phyloP scores from a whole-genome alignment of 164 flowering plant genomes.

The Euptelea pleiosperma region DNA sequence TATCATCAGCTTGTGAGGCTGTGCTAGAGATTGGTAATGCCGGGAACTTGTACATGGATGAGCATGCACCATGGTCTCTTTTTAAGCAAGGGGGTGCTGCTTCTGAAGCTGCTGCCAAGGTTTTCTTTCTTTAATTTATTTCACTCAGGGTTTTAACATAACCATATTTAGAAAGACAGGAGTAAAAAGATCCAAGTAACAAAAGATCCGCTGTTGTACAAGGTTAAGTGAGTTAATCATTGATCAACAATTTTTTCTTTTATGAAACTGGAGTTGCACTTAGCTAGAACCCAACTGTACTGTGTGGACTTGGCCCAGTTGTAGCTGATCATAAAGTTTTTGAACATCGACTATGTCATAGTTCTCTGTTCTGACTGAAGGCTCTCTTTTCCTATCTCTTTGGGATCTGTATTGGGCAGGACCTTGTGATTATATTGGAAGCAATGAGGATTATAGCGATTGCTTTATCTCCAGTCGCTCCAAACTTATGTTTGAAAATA shows the following conservation, averaged over 20 bases:
- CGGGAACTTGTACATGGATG: constrained; percentile 86
- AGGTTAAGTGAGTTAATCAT: not conserved
- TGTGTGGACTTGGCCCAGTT: not conserved
- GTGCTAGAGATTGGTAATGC: constrained; percentile 84
- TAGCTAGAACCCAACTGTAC: no score
- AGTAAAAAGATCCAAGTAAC: no score
- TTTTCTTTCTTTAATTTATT: constrained; percentile 14
- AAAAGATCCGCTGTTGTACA: not conserved
- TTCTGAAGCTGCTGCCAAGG: constrained; percentile 91
- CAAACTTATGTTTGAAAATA: constrained; percentile 63
- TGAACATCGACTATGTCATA: not conserved
- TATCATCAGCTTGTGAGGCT: constrained; percentile 91
- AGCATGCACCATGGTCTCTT: constrained; percentile 87
- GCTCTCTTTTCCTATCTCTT: constrained; percentile 1
- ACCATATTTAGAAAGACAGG: no score
- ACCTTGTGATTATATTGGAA: constrained; percentile 82
- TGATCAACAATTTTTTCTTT: not conserved
- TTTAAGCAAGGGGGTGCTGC: constrained; percentile 84
- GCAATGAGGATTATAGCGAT: constrained; percentile 82
- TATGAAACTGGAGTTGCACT: not conserved
- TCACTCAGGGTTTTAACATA: no score
- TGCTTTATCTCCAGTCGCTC: constrained; percentile 78
- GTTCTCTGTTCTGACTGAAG: not conserved
- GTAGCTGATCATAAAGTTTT: not conserved
- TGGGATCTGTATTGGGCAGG: constrained; percentile 36